These are phyloP conservation scores for Vigna unguiculata DNA, from an alignment of 306 rosid species.

Conservation along the genomic window DNA sequence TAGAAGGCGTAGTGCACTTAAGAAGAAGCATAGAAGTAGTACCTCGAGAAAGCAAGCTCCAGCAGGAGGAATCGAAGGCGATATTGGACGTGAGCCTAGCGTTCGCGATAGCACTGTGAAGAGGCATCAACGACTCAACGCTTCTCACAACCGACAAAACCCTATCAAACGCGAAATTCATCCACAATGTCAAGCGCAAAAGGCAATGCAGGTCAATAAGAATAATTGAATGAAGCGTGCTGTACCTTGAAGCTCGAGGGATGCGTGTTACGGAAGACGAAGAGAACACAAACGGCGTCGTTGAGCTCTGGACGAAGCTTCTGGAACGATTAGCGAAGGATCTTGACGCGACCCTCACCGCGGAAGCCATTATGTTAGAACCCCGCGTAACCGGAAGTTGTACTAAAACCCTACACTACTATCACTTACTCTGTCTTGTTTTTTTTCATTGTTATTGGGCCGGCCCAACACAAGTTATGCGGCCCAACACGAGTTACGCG, in stretches of 20 bases:
- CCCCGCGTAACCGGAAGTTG: not conserved
- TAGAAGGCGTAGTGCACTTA: not conserved
- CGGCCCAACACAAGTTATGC: not conserved
- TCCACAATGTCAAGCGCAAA: not conserved
- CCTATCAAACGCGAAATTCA: constrained; percentile 44
- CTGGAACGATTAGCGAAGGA: constrained; percentile 62
- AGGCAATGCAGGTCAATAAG: not conserved
- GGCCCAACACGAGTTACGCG: not conserved
- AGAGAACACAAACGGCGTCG: constrained; percentile 47
- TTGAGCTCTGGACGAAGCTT: constrained; percentile 48
- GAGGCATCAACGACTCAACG: constrained; percentile 83
- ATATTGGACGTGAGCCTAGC: constrained; percentile 88
- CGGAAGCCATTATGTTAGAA: constrained; percentile 58
- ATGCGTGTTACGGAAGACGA: constrained; percentile 55
- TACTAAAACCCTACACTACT: constrained; percentile 17
- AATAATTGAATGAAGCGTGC: not conserved
- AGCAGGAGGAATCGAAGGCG: constrained; percentile 72
- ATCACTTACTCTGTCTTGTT: too few relatives aligned
- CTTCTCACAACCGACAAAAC: constrained; percentile 68
- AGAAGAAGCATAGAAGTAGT: not conserved
- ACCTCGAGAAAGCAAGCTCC: constrained; percentile 96
- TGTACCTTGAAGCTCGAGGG: constrained; percentile 68
- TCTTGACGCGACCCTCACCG: constrained; percentile 61
- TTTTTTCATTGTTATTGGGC: constrained; percentile 10
- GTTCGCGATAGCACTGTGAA: constrained; percentile 81